These are phyloP conservation scores for Brasenia schreberi DNA, from an alignment of 164 flowering plant genomes.

Conservation along the genomic window DNA sequence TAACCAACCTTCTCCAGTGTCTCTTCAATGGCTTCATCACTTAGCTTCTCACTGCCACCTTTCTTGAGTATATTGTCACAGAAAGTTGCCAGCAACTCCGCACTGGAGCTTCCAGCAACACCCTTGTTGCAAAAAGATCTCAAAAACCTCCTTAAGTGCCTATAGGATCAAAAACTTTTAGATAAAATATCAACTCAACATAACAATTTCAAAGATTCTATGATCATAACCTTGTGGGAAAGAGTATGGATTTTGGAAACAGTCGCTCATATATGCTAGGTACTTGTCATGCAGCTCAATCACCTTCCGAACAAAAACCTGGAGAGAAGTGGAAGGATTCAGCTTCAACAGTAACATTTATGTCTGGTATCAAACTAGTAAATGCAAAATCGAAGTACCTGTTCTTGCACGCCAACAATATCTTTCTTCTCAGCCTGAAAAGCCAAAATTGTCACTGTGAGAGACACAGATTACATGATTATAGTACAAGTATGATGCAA, in stretches of 20 bases:
- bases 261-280: slow-evolving; percentile 61
- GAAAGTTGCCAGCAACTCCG: slow-evolving; percentile 82
- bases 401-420: slow-evolving; percentile 73
- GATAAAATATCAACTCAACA: neutral
- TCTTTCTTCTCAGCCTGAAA: slow-evolving; percentile 76
- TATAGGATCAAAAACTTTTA: no score
- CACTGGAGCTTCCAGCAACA: slow-evolving; percentile 84
- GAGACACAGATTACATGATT: no score
- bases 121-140: slow-evolving; percentile 80
- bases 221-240: slow-evolving; percentile 87
- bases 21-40: slow-evolving; percentile 93
- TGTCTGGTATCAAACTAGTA: neutral
- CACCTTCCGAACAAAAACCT: slow-evolving; percentile 89
- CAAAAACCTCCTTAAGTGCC: slow-evolving; percentile 98
- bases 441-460: slow-evolving; percentile 1
- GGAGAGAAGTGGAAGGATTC: slow-evolving; percentile 4
- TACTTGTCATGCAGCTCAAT: slow-evolving; percentile 93
- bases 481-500: no score
- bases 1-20: slow-evolving; percentile 71
- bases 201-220: neutral
- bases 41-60: slow-evolving; percentile 90
- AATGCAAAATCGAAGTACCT: slow-evolving; percentile 27
- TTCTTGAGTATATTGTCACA: slow-evolving; percentile 92
- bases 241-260: slow-evolving; percentile 75
- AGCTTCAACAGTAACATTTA: no score